Percentiles rank a stretch among this genome's conserved stretches.
phyloP scores from a whole-genome alignment of 176 grass and related monocot species.

The Aechmea fasciata region DNA sequence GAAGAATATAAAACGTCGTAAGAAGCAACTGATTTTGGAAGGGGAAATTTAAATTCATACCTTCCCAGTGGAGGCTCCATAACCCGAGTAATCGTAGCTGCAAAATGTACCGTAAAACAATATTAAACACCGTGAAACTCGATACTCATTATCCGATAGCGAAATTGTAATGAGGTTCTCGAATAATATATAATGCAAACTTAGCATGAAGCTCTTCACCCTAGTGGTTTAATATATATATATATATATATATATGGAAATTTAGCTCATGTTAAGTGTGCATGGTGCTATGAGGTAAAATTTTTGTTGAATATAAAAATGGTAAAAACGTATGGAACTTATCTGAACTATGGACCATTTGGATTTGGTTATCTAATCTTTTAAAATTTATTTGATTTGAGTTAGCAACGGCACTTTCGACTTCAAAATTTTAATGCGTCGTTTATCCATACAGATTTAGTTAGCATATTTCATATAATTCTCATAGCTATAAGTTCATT shows the following conservation, averaged over 20 bases:
- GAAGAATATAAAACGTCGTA: not conserved
- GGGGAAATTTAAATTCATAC: slow-evolving; percentile 37
- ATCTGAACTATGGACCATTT: too few relatives aligned
- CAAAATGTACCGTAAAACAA: slow-evolving; percentile 25
- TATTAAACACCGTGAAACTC: not conserved
- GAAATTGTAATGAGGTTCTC: not conserved
- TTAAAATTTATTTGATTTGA: too few relatives aligned
- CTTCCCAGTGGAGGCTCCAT: slow-evolving; percentile 95
- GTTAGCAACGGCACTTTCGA: too few relatives aligned
- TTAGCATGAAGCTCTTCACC: not conserved
- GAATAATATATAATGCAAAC: not conserved
- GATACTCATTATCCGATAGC: not conserved
- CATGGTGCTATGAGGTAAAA: too few relatives aligned
- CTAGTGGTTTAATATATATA: not conserved
- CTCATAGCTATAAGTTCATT: too few relatives aligned
- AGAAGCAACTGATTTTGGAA: not conserved
- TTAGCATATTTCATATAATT: too few relatives aligned
- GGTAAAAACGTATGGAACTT: too few relatives aligned
- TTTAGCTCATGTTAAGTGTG: not conserved
- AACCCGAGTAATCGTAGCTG: slow-evolving; percentile 99
- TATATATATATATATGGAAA: not conserved
- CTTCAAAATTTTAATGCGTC: too few relatives aligned
- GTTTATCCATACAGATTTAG: too few relatives aligned
- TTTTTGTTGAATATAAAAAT: too few relatives aligned
- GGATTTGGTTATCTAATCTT: too few relatives aligned